Percentiles rank a stretch among this genome's conserved stretches.
Evolutionary conservation across 108 stramenopile genomes (phyloP).

Genomic region (Pinguiococcus pyrenoidosus): DNA sequence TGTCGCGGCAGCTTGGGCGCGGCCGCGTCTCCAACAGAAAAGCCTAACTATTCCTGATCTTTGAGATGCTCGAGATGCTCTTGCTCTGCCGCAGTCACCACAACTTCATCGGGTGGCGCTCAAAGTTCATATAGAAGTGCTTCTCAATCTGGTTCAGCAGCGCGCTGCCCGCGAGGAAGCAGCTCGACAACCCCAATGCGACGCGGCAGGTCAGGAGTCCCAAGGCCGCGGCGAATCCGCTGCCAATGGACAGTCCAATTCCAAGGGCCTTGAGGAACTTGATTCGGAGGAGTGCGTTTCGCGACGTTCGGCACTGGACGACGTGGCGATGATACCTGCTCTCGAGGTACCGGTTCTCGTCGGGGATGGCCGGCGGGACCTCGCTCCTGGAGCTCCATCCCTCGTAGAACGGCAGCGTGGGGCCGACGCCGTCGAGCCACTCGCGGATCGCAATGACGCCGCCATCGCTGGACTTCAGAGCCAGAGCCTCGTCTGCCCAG

Average conservation of each 20-base stretch:
- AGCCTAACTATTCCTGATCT: too few relatives aligned
- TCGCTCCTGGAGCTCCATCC: constrained; percentile 13
- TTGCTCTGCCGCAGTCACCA: too few relatives aligned
- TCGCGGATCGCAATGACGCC: constrained; percentile 15
- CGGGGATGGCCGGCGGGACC: constrained; percentile 5
- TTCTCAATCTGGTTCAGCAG: neutral
- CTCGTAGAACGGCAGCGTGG: constrained; percentile 25
- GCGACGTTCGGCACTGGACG: constrained; percentile 6
- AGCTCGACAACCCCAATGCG: too few relatives aligned
- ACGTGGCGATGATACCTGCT: constrained; percentile 27
- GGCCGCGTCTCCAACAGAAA: too few relatives aligned
- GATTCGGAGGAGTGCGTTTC: constrained; percentile 13
- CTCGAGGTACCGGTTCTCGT: constrained; percentile 1
- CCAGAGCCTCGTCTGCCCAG: constrained; percentile 11
- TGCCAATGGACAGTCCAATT: too few relatives aligned
- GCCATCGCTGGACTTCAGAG: constrained; percentile 18
- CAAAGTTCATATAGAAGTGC: constrained; percentile 7
- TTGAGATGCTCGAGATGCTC: too few relatives aligned
- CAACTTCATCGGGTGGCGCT: constrained; percentile 15
- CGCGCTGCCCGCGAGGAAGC: too few relatives aligned
- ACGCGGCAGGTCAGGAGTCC: too few relatives aligned
- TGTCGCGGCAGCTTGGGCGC: too few relatives aligned
- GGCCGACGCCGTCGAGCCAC: constrained; percentile 29
- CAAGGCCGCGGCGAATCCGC: neutral
- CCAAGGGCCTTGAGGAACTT: too few relatives aligned